These are phyloP conservation scores for Falciphora oryzae DNA, from an alignment of 2,329 filamentous ascomycete species.

Conservation along the genomic window DNA sequence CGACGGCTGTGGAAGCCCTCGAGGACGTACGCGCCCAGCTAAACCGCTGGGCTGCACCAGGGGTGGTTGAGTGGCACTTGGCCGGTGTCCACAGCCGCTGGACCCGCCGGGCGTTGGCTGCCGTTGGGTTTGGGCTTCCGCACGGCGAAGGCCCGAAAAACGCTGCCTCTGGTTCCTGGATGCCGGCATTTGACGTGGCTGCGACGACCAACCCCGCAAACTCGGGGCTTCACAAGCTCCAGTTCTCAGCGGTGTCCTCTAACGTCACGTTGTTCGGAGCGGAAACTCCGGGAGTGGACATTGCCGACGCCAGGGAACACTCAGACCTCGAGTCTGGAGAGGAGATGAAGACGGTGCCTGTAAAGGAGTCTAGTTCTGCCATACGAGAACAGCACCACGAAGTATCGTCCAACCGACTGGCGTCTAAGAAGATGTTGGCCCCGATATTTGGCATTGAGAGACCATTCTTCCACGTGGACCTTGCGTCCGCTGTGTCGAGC, in stretches of 20 bases:
- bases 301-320: neutral
- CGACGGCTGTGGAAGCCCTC: constrained; percentile 84
- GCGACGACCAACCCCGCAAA: neutral
- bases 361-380: neutral
- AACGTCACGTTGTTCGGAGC: neutral
- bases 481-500: constrained; percentile 6
- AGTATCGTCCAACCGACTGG: no score
- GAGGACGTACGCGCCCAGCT: constrained; percentile 95
- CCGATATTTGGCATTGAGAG: constrained; percentile 7
- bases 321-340: neutral
- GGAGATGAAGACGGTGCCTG: neutral
- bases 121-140: constrained; percentile 70
- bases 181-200: constrained; percentile 7
- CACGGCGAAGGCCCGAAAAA: neutral
- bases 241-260: neutral
- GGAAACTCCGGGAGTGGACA: neutral
- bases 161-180: neutral
- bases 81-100: constrained; percentile 80
- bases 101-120: constrained; percentile 84
- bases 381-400: neutral
- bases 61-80: constrained; percentile 89
- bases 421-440: neutral
- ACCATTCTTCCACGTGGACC: constrained; percentile 11
- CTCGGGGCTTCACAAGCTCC: neutral
- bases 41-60: constrained; percentile 76